phyloP scores from a whole-genome alignment of 139 green algal species.

The Chlorella sp. region DNA sequence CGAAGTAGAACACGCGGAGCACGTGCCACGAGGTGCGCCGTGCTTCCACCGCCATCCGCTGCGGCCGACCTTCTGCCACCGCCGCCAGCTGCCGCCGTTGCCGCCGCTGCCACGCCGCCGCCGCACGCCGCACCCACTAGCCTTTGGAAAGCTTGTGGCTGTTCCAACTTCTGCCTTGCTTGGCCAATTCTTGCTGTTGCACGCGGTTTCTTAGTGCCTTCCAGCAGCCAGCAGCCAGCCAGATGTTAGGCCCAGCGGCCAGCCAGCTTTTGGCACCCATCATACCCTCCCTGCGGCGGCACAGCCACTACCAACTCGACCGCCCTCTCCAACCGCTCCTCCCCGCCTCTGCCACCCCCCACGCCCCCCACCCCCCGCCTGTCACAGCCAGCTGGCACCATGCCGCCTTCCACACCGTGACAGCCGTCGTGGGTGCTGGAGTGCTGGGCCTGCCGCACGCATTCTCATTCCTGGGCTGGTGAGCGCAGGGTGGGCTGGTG shows the following conservation, averaged over 20 bases:
- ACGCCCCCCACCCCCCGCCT: background rate
- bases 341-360: background rate
- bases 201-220: too few relatives aligned
- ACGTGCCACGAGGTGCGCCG: constrained; percentile 1
- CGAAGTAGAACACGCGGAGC: constrained; percentile 11
- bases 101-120: too few relatives aligned
- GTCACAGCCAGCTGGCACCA: constrained; percentile 54
- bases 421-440: constrained; percentile 61
- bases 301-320: too few relatives aligned
- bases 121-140: background rate
- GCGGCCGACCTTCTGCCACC: background rate
- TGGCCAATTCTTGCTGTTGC: too few relatives aligned
- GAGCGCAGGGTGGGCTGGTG: constrained; percentile 4
- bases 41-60: background rate
- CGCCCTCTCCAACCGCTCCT: background rate
- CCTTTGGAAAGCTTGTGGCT: too few relatives aligned
- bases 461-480: constrained; percentile 64
- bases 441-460: constrained; percentile 63
- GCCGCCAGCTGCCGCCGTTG: background rate
- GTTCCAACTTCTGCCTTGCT: too few relatives aligned
- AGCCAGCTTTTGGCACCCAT: too few relatives aligned
- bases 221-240: too few relatives aligned
- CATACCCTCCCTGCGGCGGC: too few relatives aligned
- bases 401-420: constrained; percentile 66
- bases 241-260: too few relatives aligned